Evolutionary conservation across 1,284 basidiomycete species (phyloP), one percentile per base, ranked within the genome.

Genomic region (Tilletia walkeri): DNA sequence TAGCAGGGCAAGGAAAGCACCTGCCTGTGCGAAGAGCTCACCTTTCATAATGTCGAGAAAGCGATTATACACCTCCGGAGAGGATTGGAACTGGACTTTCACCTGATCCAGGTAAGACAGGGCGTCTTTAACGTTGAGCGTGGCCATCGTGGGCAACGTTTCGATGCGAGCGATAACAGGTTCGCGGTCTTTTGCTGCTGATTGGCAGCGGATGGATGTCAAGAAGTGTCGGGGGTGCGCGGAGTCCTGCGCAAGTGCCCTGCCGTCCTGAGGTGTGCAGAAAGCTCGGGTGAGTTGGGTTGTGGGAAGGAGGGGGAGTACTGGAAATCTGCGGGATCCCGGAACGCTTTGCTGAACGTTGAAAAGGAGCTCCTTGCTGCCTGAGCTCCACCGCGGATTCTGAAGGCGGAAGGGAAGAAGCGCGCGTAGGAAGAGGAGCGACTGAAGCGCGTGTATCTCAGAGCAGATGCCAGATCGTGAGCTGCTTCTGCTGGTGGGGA

Each of bases 21-120:
- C 14, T n/a, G 20, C 6, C 20, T 96, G 96, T 84, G 54, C 24
- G 16, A 2, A 53, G 9, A 34, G n/a, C 59, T 63, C 59, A 63
- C 99, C 95, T 86, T 98, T 99, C 95, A 98, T 98, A 82, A 98
- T 96, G 84, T 98, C 95, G 84, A 98, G 86, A 84, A 98, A 98
- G 77, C 91, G 90, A 84, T 98, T 97, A 87, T 98, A 97, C 39
- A 97, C 94, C 82, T 97, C 93, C 34, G 95, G 94, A 84, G 91
- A 90, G 83, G 94, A 91, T 73, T 90, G 87, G 84, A 97, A 97
- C 87, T 95, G 80, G 68, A 84, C 69, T 87, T 97, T 98, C 86
- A 98, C 95, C 72, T 94, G 92, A 85, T 98, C 95, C 79, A 98
- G 89, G 80, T 99, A 99, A 82, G 90, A 92, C 82, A 98, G 88